Conservation (phyloP, 371 early-diverging fungal species). For the Lichtheimia hyalospora region DNA sequence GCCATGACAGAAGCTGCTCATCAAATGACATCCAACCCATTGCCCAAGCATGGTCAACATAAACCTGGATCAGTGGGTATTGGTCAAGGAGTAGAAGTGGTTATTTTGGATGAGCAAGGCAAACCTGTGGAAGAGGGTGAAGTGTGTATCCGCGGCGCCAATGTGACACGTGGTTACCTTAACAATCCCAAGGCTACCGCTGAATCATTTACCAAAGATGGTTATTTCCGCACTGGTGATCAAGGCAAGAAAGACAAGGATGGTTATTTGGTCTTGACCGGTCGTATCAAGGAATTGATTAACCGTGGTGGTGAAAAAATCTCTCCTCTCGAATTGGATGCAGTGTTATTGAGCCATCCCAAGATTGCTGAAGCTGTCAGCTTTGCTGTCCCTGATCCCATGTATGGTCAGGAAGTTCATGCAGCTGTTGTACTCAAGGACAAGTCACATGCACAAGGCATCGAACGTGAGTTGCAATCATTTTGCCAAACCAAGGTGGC, state of each 20-base stretch:
- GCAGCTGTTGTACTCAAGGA: constrained; percentile 67
- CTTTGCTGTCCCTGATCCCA: constrained; percentile 74
- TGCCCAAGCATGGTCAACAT: constrained; percentile 67
- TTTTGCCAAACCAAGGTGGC: constrained; percentile 62
- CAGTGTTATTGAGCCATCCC: constrained; percentile 70
- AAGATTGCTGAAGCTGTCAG: constrained; percentile 77
- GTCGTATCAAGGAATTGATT: constrained; percentile 80
- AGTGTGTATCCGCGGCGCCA: constrained; percentile 81
- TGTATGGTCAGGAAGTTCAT: constrained; percentile 84
- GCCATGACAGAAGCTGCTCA: constrained; percentile 94
- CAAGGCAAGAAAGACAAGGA: constrained; percentile 74
- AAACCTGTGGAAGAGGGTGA: constrained; percentile 68
- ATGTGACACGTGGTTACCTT: constrained; percentile 79
- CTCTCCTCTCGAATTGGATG: constrained; percentile 80
- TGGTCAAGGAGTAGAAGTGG: constrained; percentile 79
- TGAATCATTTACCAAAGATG: constrained; percentile 61
- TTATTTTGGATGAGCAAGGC: constrained; percentile 69
- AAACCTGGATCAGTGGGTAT: constrained; percentile 86
- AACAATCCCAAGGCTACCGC: constrained; percentile 81
- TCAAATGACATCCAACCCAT: constrained; percentile 86
- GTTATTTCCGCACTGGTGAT: constrained; percentile 82
- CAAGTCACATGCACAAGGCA: constrained; percentile 18
- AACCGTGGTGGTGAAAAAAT: constrained; percentile 86
- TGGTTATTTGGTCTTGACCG: constrained; percentile 75
- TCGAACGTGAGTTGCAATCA: constrained; percentile 45